Evolutionary conservation across 495 filamentous ascomycete species (phyloP), one percentile per base, ranked within the genome.

Genomic region (Viridothelium virens): DNA sequence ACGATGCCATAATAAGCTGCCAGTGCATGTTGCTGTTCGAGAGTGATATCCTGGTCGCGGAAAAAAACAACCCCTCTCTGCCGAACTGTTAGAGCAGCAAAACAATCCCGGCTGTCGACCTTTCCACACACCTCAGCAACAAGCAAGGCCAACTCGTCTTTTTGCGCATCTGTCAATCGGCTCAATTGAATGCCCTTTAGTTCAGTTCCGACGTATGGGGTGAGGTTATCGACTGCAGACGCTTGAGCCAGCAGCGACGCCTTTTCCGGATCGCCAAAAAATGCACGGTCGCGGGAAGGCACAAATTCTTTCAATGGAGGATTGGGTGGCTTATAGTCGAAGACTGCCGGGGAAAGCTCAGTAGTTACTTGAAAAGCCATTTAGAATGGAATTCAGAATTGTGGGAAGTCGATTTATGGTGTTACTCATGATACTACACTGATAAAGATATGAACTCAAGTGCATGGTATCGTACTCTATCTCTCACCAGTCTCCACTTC

Each of bases 91-190:
- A 63, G 25, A 25, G 25, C 25, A 25, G n/a, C 62, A 41, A 63
- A 41, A 31, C 31, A 34, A 5, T 36, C 18, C 53, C 5, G 6
- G 37, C 3, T 11, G 41, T 39, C 11, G 71, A 63, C 18, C 12
- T 33, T 59, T 59, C 31, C 0, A 41, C 39, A 33, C 62, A 67
- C 61, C 65, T 79, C 73, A 5, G 78, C 78, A n/a, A 79, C 76
- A 31, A 82, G 69, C 4, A 79, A 69, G 11, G 78, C 78, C 10
- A 82, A 67, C 38, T 82, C 78, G 64, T 82, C 76, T 48, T 77
- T 77, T 61, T 79, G 75, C 16, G 68, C 66, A 25, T 74, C 66
- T n/a, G 72, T 75, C 16, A 82, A 67, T 31, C 76, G 63, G 62
- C 68, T 76, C 10, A 82, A 70, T 64, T 82, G 80, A 34, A 81